Conservation (phyloP, 2,329 filamentous ascomycete genomes). For the Parasarocladium wereldwijsianum region DNA sequence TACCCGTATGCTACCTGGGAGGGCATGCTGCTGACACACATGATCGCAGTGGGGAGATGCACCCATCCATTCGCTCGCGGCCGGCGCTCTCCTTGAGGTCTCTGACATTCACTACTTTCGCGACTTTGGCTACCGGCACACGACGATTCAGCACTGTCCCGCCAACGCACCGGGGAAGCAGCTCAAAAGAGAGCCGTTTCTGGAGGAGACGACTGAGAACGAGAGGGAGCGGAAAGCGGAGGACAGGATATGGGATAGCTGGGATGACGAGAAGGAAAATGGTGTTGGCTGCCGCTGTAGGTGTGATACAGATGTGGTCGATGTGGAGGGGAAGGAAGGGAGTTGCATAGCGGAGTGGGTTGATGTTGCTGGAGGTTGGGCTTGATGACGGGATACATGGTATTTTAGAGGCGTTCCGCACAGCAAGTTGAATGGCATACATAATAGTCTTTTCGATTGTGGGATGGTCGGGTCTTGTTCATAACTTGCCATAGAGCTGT, state of each 20-base stretch:
- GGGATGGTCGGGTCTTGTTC: too few relatives aligned
- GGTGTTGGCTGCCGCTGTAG: slow-evolving; percentile 92
- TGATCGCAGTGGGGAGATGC: slow-evolving; percentile 92
- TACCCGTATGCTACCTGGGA: neutral
- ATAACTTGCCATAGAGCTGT: too few relatives aligned
- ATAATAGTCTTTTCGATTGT: too few relatives aligned
- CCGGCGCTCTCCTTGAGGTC: slow-evolving; percentile 69
- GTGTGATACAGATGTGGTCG: slow-evolving; percentile 93
- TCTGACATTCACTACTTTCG: slow-evolving; percentile 96
- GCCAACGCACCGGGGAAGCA: slow-evolving; percentile 87
- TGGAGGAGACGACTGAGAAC: slow-evolving; percentile 68
- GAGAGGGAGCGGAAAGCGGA: slow-evolving; percentile 79
- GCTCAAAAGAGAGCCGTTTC: slow-evolving; percentile 61
- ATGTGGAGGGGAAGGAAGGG: slow-evolving; percentile 94
- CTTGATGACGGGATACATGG: slow-evolving; percentile 23
- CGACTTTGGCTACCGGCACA: slow-evolving; percentile 95
- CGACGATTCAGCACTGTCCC: slow-evolving; percentile 96
- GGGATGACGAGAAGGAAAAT: slow-evolving; percentile 81
- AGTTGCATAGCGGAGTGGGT: slow-evolving; percentile 96
- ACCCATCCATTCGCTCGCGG: slow-evolving; percentile 92
- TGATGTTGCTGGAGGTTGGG: slow-evolving; percentile 89
- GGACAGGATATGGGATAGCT: slow-evolving; percentile 89
- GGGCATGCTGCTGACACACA: slow-evolving; percentile 10
- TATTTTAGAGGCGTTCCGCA: too few relatives aligned
- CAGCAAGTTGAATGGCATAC: too few relatives aligned